These are phyloP conservation scores for Multifurca ochricompacta DNA, from an alignment of 768 basidiomycete species.

Conservation along the genomic window DNA sequence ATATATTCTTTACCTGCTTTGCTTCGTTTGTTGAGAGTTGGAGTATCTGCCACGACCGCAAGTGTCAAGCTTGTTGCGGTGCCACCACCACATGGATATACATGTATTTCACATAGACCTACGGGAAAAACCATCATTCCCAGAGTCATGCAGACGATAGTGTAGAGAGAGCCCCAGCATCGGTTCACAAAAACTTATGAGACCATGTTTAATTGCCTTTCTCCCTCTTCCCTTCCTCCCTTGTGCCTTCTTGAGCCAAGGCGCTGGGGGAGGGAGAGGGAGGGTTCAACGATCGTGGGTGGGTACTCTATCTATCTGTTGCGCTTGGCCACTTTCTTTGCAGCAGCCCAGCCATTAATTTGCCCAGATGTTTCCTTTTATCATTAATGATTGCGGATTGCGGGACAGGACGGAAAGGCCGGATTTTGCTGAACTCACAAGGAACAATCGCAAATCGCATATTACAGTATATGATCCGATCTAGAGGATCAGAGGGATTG, in stretches of 20 bases:
- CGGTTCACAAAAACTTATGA: conserved; percentile 2
- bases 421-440: too few species aligned
- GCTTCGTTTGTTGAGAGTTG: conserved; percentile 5
- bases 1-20: neutral
- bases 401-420: too few species aligned
- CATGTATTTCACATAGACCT: neutral
- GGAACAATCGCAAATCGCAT: too few species aligned
- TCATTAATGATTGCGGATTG: too few species aligned
- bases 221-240: neutral
- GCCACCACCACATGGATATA: neutral
- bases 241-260: neutral
- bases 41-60: neutral
- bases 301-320: neutral
- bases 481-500: too few species aligned
- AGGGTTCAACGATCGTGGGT: too few species aligned
- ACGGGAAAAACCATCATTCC: neutral
- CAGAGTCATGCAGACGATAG: conserved; percentile 5
- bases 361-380: too few species aligned
- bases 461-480: too few species aligned
- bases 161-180: neutral
- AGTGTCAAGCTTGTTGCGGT: neutral
- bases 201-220: conserved; percentile 14
- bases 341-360: too few species aligned
- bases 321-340: neutral
- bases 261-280: neutral